Evolutionary conservation across 2,329 filamentous ascomycete species (phyloP).

Genomic region (Neofusicoccum sp.): DNA sequence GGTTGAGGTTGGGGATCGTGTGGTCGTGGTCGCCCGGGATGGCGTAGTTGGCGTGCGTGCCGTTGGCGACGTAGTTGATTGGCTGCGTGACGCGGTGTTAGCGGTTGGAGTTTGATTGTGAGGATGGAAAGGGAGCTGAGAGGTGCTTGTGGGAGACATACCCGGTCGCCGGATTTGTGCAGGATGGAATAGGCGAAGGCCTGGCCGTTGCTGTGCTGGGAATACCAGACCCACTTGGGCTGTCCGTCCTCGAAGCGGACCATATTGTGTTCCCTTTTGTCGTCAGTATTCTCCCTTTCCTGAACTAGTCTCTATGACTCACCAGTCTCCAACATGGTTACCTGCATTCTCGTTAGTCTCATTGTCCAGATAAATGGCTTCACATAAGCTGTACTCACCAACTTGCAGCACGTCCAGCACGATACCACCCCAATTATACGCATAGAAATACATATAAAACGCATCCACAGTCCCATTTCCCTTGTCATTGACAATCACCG

Average conservation of each 20-base stretch:
- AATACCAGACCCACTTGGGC: constrained; percentile 63
- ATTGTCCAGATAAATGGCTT: background rate
- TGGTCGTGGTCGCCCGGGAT: constrained; percentile 63
- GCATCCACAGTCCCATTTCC: constrained; percentile 57
- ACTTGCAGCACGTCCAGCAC: constrained; percentile 54
- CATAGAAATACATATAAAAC: constrained; percentile 67
- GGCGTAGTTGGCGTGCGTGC: constrained; percentile 68
- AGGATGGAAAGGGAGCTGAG: background rate
- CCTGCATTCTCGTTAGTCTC: constrained; percentile 31
- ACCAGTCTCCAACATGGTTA: constrained; percentile 67
- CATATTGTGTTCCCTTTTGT: constrained; percentile 64
- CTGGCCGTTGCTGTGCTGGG: constrained; percentile 64
- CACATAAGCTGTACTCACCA: constrained; percentile 1
- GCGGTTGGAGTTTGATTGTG: background rate
- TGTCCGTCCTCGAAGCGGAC: constrained; percentile 62
- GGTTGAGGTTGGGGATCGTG: constrained; percentile 62
- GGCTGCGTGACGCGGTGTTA: constrained; percentile 37
- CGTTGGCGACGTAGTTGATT: constrained; percentile 61
- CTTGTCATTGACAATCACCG: constrained; percentile 62
- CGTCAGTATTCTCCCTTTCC: background rate
- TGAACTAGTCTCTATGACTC: constrained; percentile 11
- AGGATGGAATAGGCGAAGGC: constrained; percentile 62
- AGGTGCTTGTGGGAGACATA: constrained; percentile 23
- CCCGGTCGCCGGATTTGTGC: constrained; percentile 55
- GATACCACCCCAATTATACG: constrained; percentile 58